Evolutionary conservation across 2,329 filamentous ascomycete genomes (phyloP), one percentile per base, ranked within the genome.

Genomic region (Microsporum ferrugineum): DNA sequence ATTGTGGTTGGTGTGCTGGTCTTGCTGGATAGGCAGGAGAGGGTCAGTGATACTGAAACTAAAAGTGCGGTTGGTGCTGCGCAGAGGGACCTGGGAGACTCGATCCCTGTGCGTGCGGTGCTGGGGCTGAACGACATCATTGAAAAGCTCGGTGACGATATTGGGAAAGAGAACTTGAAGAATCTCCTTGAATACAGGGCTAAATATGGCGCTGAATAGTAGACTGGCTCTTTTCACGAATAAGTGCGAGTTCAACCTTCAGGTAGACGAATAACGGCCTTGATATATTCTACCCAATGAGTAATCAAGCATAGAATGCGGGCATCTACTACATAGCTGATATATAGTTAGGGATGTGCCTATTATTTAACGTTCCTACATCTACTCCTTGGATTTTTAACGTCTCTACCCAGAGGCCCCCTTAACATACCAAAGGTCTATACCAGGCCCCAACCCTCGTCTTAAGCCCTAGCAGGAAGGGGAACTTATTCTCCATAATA

Each of bases 61-160:
- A 83, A 86, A 68, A 96, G 90, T 71, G 90, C 91, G 14, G 89
- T 96, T 73, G 90, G 89, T 23, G 87, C 91, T 78, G 83, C 96
- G 63, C 85, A 85, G 74, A 88, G 87, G 74, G 88, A 95, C 77
- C 90, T 88, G 67, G 84, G 84, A 29, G 71, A 64, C 14, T 69
- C 70, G 59, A 86, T 96, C 63, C 90, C 91, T 1, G 89, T 96
- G 63, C 79, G 91, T 66, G 82, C 89, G 17, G 94, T 66, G 6
- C 74, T 95, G 68, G 91, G 86, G 53, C 80, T 97, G 66, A 84
- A 91, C 69, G 90, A 97, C 74, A 85, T 97, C 67, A 86, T 91
- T 66, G 80, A 81, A 60, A 86, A 86, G 8, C 78, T 88, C 72
- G 82, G 82, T 70, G 79, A 79, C 49, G 78, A 84, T 66, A 84